These are phyloP conservation scores for Elongisporangium anandrum DNA, from an alignment of 352 stramenopile species.

Conservation along the genomic window DNA sequence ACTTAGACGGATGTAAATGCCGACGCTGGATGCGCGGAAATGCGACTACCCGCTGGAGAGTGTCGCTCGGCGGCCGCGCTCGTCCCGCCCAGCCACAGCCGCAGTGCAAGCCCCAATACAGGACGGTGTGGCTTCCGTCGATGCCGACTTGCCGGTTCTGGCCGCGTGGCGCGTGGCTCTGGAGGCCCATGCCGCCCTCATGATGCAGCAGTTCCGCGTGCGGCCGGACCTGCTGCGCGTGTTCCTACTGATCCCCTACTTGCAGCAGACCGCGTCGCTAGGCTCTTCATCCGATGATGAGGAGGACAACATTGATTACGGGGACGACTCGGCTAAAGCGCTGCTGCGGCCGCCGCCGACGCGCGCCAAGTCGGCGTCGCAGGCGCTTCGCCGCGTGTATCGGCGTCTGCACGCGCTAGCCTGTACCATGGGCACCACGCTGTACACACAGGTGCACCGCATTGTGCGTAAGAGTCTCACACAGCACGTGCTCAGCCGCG, in stretches of 20 bases:
- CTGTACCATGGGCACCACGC: slow-evolving; percentile 31
- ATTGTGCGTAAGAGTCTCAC: slow-evolving; percentile 42
- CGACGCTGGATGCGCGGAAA: neutral
- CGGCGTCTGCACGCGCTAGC: slow-evolving; percentile 27
- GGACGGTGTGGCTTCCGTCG: neutral
- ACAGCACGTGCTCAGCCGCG: slow-evolving; percentile 31
- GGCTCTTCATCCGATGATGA: neutral
- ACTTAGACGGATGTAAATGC: neutral
- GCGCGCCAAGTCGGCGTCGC: slow-evolving; percentile 4
- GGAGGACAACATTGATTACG: neutral
- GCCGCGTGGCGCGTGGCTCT: neutral
- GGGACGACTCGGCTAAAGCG: slow-evolving; percentile 3
- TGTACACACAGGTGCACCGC: slow-evolving; percentile 32
- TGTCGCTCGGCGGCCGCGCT: neutral
- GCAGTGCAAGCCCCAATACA: neutral
- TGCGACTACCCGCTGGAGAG: neutral
- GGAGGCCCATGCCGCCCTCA: neutral
- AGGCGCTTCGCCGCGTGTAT: slow-evolving; percentile 25
- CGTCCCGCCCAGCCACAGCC: neutral
- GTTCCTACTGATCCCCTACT: neutral
- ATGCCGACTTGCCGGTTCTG: neutral
- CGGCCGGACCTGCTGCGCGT: neutral
- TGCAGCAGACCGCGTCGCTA: neutral
- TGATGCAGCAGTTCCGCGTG: neutral
- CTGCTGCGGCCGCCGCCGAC: neutral